These are phyloP conservation scores for Teratosphaeria viscida DNA, from an alignment of 2,329 filamentous ascomycete species.

Conservation along the genomic window DNA sequence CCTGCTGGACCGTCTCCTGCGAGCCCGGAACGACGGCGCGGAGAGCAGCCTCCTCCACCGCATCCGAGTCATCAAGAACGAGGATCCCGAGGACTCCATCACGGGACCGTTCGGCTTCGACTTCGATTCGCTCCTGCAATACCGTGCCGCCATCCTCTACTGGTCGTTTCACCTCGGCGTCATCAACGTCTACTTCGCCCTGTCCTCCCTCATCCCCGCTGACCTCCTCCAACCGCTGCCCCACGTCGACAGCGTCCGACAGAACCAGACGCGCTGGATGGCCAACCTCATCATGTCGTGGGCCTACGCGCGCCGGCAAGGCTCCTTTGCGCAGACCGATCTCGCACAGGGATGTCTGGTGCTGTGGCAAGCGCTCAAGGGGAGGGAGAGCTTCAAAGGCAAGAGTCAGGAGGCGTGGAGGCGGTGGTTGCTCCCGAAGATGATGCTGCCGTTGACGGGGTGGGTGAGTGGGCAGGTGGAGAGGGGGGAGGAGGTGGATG, in stretches of 20 bases:
- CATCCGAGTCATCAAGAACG: background rate
- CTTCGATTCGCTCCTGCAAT: background rate
- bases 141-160: background rate
- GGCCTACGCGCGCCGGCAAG: background rate
- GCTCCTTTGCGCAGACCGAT: background rate
- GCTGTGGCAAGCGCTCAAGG: background rate
- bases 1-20: background rate
- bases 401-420: background rate
- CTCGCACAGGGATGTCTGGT: background rate
- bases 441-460: background rate
- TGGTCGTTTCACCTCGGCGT: background rate
- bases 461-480: background rate
- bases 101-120: background rate
- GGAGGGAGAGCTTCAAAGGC: background rate
- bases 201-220: background rate
- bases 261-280: background rate
- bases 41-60: background rate
- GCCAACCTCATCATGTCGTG: background rate
- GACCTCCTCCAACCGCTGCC: background rate
- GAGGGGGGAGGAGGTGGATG: background rate
- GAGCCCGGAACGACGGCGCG: background rate
- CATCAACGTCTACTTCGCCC: background rate
- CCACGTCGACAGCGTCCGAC: background rate
- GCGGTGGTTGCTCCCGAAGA: background rate
- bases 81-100: background rate